Base-by-base conservation (phyloP, 1,284 basidiomycete species). In the Cystobasidium pallidum region DNA sequence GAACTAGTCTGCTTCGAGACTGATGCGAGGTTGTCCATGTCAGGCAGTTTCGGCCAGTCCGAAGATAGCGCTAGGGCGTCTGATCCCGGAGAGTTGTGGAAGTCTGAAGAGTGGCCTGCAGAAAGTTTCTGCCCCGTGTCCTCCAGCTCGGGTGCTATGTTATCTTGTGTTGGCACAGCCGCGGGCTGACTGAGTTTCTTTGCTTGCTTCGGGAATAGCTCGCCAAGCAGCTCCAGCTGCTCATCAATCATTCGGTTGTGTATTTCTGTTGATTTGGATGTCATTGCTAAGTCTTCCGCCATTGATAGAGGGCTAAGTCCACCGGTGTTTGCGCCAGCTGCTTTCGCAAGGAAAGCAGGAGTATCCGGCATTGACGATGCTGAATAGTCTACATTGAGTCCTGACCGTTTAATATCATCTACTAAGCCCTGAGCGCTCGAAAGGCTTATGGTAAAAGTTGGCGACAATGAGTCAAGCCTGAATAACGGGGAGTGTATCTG, bases 181-280 rank as follows among this genome's bases (percentile, higher is more conserved):
- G 15, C 17, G 10, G 45, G 11, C 28, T 51, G 43, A 49, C 59
- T 52, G 26, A 41, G 39, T 19, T 28, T 71, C 59, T 71, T 71
- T 49, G 47, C 39, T 39, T 63, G 41, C 24, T 45, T 43, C 3
- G 68, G 68, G 26, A 71, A 71, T 15, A 71, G 36, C 32, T 71
- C 59, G n/a, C 47, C 59, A n/a, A 71, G 61, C 68, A 71, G 63
- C 52, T 71, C 68, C 19, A 71, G 49, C 26, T 71, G 68, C 34
- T 71, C 57, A 57, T 71, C 68, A 11, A 71, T 71, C 49, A 64
- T 71, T 11, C 28, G 34, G 34, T 63, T 71, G 26, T 64, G 57
- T 43, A 28, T 13, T 43, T 62, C 59, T 17, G 47, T 41, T 21
- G 64, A 66, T 26, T 45, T 66, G 30, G 64, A 54, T 15, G 32